These are phyloP conservation scores for Mangifera indica DNA, from an alignment of 345 rosid species.

Conservation along the genomic window DNA sequence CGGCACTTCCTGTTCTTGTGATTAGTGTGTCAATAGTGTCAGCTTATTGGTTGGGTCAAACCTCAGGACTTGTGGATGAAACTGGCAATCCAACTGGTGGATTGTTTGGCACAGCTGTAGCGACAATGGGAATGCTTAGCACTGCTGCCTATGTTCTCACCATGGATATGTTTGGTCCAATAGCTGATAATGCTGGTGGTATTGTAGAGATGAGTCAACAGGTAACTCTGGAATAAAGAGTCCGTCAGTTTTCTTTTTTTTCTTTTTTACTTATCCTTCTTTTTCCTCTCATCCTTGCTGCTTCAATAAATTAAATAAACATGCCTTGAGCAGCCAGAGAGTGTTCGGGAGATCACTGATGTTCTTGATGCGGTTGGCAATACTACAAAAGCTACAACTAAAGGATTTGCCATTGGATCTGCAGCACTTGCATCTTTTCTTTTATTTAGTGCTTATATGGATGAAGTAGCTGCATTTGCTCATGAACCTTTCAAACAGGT, in stretches of 20 bases:
- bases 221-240: constrained; percentile 46
- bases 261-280: neutral
- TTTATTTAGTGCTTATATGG: constrained; percentile 99
- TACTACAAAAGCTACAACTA: constrained; percentile 97
- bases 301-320: neutral
- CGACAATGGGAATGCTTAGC: constrained; percentile 99
- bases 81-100: constrained; percentile 85
- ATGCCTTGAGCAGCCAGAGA: constrained; percentile 65
- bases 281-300: neutral
- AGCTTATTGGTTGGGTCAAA: constrained; percentile 93
- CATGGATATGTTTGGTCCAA: constrained; percentile 99
- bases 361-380: constrained; percentile 99
- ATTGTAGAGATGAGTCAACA: constrained; percentile 99
- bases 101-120: constrained; percentile 97
- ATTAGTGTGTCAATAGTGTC: constrained; percentile 79
- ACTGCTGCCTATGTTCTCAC: constrained; percentile 98
- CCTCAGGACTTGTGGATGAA: constrained; percentile 93
- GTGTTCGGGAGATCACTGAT: constrained; percentile 97
- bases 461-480: constrained; percentile 92
- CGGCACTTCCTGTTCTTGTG: constrained; percentile 93
- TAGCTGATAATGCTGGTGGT: constrained; percentile 99
- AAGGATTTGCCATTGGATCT: constrained; percentile 99
- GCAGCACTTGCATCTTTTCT: constrained; percentile 99
- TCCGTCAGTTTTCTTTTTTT: constrained; percentile 6
- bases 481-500: constrained; percentile 79